Evolutionary conservation across 2,329 filamentous ascomycete species (phyloP).

Genomic region (Fusarium brevicatenulatum): DNA sequence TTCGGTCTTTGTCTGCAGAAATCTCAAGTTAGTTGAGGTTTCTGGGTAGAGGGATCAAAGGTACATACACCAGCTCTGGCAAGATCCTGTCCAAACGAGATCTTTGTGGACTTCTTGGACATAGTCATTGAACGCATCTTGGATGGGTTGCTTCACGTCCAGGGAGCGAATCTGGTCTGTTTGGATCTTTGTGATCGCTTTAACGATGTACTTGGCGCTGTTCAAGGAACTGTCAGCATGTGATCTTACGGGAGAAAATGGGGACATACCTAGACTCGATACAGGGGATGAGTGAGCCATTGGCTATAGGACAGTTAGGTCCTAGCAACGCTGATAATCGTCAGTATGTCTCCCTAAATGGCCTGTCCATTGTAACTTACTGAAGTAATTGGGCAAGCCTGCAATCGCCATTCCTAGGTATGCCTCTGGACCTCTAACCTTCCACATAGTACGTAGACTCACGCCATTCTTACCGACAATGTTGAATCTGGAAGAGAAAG

Average conservation of each 20-base stretch:
- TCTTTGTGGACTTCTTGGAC: background rate
- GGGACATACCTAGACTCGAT: background rate
- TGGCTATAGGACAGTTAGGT: background rate
- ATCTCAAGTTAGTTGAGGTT: background rate
- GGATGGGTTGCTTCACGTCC: background rate
- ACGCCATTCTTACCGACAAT: background rate
- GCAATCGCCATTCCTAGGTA: background rate
- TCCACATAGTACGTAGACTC: background rate
- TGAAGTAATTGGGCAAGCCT: background rate
- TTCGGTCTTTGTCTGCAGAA: background rate
- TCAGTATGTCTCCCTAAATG: background rate
- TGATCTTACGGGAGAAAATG: background rate
- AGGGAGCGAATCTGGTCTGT: background rate
- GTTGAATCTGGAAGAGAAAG: background rate
- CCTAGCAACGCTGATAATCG: background rate
- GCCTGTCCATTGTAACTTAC: background rate
- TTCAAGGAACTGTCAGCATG: background rate
- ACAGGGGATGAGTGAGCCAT: background rate
- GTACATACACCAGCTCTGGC: background rate
- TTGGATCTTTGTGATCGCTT: background rate
- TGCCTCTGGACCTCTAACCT: background rate
- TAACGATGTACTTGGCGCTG: background rate
- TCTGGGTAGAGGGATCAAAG: fast-evolving
- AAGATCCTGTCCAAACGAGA: background rate
- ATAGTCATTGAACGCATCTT: background rate